Conservation (phyloP, 768 basidiomycete genomes). For the Leccinum ochraceum region DNA sequence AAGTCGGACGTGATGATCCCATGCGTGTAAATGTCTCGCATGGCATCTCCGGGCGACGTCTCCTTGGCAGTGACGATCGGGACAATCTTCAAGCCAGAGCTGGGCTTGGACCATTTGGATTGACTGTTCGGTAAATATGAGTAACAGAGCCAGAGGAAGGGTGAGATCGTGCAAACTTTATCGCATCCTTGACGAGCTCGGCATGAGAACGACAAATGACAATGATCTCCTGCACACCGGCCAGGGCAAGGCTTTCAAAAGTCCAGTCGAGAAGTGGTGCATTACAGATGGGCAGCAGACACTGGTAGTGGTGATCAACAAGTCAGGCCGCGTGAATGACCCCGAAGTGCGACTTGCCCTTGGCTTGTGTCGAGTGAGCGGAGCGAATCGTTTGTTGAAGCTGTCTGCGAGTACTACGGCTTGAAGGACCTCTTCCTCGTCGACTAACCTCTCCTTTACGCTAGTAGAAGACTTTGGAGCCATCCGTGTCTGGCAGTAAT, state of each 20-base stretch:
- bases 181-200: constrained; percentile 79
- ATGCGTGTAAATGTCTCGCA: constrained; percentile 92
- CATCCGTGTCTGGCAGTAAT: constrained; percentile 42
- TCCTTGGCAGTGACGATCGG: constrained; percentile 86
- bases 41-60: constrained; percentile 86
- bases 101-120: constrained; percentile 84
- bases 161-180: constrained; percentile 56
- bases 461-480: constrained; percentile 56
- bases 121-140: constrained; percentile 44
- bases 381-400: constrained; percentile 91
- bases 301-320: constrained; percentile 47
- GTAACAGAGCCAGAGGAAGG: constrained; percentile 14
- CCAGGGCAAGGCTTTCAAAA: constrained; percentile 90
- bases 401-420: constrained; percentile 96
- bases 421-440: constrained; percentile 88
- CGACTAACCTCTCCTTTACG: constrained; percentile 64
- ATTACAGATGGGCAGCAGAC: constrained; percentile 92
- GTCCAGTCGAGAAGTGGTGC: constrained; percentile 95
- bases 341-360: constrained; percentile 53
- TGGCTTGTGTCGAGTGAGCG: constrained; percentile 85
- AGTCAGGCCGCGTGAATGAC: constrained; percentile 16
- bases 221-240: constrained; percentile 95
- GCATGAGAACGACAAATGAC: constrained; percentile 93
- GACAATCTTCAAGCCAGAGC: constrained; percentile 77
- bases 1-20: constrained; percentile 90